A percentile compares a stretch with the other conserved stretches of the same genome.
These are phyloP conservation scores for Tephrocybe sp. DNA, from an alignment of 768 basidiomycete genomes.

Conservation along the genomic window DNA sequence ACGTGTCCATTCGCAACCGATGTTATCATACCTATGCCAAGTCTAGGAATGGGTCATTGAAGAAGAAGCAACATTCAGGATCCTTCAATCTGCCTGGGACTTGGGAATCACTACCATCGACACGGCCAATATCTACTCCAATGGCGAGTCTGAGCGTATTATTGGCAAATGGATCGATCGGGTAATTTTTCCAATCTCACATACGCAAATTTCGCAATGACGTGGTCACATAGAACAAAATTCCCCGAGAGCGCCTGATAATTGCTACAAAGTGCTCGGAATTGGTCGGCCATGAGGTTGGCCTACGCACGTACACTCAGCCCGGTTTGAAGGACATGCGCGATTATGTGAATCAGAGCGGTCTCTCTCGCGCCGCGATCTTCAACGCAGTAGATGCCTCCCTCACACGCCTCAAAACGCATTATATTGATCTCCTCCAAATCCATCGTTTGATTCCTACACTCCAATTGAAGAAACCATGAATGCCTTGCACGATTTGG, in stretches of 20 bases:
- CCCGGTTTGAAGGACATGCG: constrained; percentile 2
- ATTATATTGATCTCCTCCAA: constrained; percentile 35
- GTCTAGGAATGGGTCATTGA: constrained; percentile 49
- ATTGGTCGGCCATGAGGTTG: constrained; percentile 1
- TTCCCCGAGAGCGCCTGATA: constrained; percentile 9
- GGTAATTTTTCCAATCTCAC: constrained; percentile 8
- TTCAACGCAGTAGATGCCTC: constrained; percentile 30
- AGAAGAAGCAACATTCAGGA: constrained; percentile 41
- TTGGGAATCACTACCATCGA: constrained; percentile 35
- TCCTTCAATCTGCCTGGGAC: constrained; percentile 46
- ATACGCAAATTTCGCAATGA: constrained; percentile 14
- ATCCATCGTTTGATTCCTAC: constrained; percentile 36
- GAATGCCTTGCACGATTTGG: constrained; percentile 43
- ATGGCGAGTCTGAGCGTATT: constrained; percentile 38
- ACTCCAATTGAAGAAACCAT: constrained; percentile 38
- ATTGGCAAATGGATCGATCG: constrained; percentile 40
- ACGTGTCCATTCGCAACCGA: not conserved
- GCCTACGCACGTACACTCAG: not conserved
- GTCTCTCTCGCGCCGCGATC: constrained; percentile 22
- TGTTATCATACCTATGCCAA: no score
- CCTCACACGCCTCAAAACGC: constrained; percentile 23
- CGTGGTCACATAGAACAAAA: constrained; percentile 15
- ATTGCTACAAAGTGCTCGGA: constrained; percentile 8
- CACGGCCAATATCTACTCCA: constrained; percentile 34
- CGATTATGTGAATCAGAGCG: constrained; percentile 13